phyloP scores from a whole-genome alignment of 495 filamentous ascomycete species.

The Podospora pseudoanserina region DNA sequence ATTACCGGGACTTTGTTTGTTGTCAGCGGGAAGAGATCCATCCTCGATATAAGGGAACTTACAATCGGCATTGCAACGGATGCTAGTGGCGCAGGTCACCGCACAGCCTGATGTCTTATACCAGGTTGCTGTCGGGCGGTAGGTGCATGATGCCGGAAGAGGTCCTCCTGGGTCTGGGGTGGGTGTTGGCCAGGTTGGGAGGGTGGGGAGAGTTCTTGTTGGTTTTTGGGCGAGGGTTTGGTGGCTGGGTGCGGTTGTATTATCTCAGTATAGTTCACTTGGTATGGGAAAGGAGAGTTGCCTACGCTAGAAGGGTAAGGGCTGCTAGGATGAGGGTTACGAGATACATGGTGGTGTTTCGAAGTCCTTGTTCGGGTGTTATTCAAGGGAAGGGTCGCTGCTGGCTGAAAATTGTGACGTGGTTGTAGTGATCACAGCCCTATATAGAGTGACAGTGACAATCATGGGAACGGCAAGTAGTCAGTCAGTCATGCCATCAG shows the following conservation, averaged over 20 bases:
- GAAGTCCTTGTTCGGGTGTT: not conserved
- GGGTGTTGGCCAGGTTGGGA: not conserved
- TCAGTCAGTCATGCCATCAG: not conserved
- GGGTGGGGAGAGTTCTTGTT: not conserved
- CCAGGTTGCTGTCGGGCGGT: not conserved
- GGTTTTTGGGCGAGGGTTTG: not conserved
- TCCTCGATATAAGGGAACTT: not conserved
- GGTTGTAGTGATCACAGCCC: not conserved
- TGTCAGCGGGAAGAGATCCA: not conserved
- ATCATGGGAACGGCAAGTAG: not conserved
- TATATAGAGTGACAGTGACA: not conserved
- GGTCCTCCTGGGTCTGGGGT: not conserved
- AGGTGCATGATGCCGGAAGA: conserved; percentile 10
- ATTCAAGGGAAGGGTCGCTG: not conserved
- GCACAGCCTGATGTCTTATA: not conserved
- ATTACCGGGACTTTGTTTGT: conserved; percentile 12
- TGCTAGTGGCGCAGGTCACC: not conserved
- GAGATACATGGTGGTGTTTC: not conserved
- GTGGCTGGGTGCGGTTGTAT: not conserved
- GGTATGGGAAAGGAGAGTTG: not conserved
- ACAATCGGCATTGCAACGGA: not conserved
- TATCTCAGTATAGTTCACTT: not conserved
- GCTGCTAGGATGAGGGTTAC: not conserved
- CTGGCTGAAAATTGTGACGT: no score
- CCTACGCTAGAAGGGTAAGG: not conserved